Conservation (phyloP, 2,329 filamentous ascomycete species). For the Lecanicillium sp. region DNA sequence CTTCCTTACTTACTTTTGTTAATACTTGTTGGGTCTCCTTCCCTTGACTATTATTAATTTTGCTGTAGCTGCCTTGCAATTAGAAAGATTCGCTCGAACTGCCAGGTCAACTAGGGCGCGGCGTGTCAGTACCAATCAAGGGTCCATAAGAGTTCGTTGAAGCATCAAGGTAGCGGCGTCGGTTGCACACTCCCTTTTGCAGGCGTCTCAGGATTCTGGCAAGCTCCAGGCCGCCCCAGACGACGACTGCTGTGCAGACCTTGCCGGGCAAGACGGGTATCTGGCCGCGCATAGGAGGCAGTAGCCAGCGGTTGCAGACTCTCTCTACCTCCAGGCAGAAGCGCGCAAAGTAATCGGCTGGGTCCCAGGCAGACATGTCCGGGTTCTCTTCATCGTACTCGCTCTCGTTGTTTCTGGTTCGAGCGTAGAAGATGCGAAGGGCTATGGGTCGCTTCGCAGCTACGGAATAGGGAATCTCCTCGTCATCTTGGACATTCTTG, state of each 20-base stretch:
- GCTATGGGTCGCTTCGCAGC: neutral
- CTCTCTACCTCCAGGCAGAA: constrained; percentile 2
- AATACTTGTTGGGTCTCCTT: no score
- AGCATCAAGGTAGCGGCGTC: no score
- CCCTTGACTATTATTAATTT: no score
- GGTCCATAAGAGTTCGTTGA: neutral
- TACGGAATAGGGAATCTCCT: neutral
- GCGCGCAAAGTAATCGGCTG: neutral
- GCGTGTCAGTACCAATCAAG: neutral
- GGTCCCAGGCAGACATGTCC: neutral
- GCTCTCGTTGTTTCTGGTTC: neutral
- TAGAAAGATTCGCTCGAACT: no score
- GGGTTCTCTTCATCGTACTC: neutral
- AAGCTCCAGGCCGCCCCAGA: constrained; percentile 8
- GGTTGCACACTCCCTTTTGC: neutral
- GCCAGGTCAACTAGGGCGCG: no score
- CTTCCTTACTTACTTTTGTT: no score
- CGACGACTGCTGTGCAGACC: neutral
- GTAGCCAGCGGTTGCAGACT: neutral
- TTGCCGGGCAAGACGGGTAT: neutral
- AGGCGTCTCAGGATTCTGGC: neutral
- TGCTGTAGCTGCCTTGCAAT: no score
- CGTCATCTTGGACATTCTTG: neutral
- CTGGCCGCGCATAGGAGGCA: constrained; percentile 11
- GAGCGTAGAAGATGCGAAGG: constrained; percentile 7